phyloP scores from a whole-genome alignment of 2,329 filamentous ascomycete species.

The Emericellopsis atlantica region DNA sequence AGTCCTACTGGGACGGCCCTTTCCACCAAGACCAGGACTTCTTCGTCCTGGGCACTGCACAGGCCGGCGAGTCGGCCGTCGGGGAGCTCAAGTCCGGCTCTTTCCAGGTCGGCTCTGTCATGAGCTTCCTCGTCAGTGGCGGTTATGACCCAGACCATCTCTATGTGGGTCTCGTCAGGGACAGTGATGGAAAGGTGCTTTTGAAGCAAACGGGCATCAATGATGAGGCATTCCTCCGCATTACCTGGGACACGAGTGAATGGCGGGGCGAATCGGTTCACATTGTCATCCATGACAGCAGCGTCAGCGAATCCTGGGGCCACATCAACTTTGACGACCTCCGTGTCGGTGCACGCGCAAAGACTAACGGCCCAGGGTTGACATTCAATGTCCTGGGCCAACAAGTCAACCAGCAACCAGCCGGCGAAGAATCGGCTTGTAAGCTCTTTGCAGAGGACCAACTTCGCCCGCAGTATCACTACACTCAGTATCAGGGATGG shows the following conservation, averaged over 20 bases:
- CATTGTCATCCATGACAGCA: constrained; percentile 11
- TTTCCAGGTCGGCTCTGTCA: constrained; percentile 12
- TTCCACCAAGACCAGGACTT: constrained; percentile 11
- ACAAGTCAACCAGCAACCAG: constrained; percentile 10
- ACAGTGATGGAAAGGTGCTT: constrained; percentile 10
- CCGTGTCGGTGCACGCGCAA: constrained; percentile 12
- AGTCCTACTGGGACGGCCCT: constrained; percentile 14
- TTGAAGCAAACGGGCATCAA: constrained; percentile 15
- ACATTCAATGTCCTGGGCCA: constrained; percentile 15
- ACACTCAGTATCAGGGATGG: constrained; percentile 13
- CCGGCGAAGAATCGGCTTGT: constrained; percentile 5
- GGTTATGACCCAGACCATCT: constrained; percentile 16
- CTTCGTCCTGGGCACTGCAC: constrained; percentile 11
- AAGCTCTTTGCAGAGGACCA: constrained; percentile 12
- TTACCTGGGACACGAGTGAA: constrained; percentile 15
- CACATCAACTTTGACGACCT: constrained; percentile 19
- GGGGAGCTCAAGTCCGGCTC: constrained; percentile 13
- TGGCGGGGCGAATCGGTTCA: constrained; percentile 12
- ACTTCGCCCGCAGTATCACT: constrained; percentile 12
- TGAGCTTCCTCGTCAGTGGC: constrained; percentile 17
- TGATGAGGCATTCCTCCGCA: constrained; percentile 15
- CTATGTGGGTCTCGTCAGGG: constrained; percentile 14
- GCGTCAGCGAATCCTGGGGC: constrained; percentile 8
- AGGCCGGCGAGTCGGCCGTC: constrained; percentile 12
- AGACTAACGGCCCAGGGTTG: constrained; percentile 9